Evolutionary conservation across 2,329 filamentous ascomycete genomes (phyloP).

Genomic region (Drechslerella stenobrocha): DNA sequence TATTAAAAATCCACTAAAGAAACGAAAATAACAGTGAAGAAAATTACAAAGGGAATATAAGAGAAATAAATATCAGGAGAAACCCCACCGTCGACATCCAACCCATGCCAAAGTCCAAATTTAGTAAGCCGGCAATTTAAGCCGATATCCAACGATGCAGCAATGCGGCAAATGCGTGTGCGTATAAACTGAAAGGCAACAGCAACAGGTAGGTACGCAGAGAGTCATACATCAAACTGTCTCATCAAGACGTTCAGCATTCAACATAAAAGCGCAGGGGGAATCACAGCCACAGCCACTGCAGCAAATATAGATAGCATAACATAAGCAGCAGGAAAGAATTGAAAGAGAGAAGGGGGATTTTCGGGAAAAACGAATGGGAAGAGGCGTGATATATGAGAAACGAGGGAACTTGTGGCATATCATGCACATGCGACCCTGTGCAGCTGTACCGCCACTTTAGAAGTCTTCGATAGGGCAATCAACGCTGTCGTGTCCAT

Average conservation of each 20-base stretch:
- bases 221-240: constrained; percentile 2
- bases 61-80: neutral
- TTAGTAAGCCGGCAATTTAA: neutral
- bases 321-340: neutral
- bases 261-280: neutral
- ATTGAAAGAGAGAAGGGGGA: neutral
- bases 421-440: too few relatives aligned
- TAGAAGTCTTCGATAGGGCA: constrained; percentile 85
- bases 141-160: neutral
- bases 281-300: neutral
- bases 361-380: neutral
- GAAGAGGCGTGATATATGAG: neutral
- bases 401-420: neutral
- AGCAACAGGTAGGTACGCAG: neutral
- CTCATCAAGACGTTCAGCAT: neutral
- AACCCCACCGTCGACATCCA: too few relatives aligned
- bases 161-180: neutral
- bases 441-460: neutral
- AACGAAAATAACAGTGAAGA: neutral
- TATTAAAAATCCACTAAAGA: too few relatives aligned
- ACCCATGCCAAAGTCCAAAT: neutral
- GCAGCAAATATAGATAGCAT: neutral
- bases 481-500: constrained; percentile 94
- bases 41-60: neutral
- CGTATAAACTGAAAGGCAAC: neutral